A percentile compares a stretch with the other conserved stretches of the same genome.
Evolutionary conservation across 192 early-diverging fungal genomes (phyloP).

Genomic region (Coemansia sp.): DNA sequence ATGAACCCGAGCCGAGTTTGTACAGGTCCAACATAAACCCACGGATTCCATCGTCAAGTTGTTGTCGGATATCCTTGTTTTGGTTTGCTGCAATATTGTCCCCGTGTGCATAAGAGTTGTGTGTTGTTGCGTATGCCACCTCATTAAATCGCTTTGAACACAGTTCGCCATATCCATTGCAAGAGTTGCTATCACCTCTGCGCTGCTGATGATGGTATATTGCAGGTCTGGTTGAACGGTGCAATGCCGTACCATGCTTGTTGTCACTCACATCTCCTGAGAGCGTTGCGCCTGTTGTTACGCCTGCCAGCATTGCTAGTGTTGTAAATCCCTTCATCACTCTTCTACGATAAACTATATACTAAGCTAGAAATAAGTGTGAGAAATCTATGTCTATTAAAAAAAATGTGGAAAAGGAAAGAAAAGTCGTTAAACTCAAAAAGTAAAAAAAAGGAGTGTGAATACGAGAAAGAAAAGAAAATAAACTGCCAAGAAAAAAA

Average conservation of each 20-base stretch:
- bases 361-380: too few relatives aligned
- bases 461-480: neutral
- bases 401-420: slow-evolving; percentile 7
- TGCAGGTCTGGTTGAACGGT: neutral
- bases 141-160: slow-evolving; percentile 64
- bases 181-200: slow-evolving; percentile 23
- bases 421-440: slow-evolving; percentile 7
- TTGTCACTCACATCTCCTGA: neutral
- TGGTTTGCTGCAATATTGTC: slow-evolving; percentile 67
- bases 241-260: neutral
- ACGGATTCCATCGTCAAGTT: slow-evolving; percentile 73
- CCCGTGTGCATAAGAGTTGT: slow-evolving; percentile 67
- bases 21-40: slow-evolving; percentile 70
- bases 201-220: neutral
- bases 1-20: slow-evolving; percentile 14
- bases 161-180: slow-evolving; percentile 68
- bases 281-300: neutral
- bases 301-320: neutral
- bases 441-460: neutral
- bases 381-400: neutral
- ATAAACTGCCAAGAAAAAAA: neutral
- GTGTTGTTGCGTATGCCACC: slow-evolving; percentile 68
- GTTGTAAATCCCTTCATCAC: slow-evolving; percentile 5
- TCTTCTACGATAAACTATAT: neutral
- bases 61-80: slow-evolving; percentile 59